phyloP scores from a whole-genome alignment of 2,329 filamentous ascomycete genomes.

The Ilyonectria robusta region DNA sequence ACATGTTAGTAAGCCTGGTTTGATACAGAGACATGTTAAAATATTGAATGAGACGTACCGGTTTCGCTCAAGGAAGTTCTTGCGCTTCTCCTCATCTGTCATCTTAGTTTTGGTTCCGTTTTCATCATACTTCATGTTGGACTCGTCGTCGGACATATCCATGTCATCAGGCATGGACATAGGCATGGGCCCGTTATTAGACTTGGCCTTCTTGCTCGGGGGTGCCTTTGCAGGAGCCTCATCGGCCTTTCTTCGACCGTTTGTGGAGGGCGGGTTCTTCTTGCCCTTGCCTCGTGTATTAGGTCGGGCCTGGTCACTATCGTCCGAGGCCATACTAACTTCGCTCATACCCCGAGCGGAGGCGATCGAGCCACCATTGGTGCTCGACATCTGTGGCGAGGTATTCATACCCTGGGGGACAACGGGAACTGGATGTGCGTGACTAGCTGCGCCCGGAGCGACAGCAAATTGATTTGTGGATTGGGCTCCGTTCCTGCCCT shows the following conservation, averaged over 20 bases:
- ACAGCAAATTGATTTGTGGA: conserved; percentile 64
- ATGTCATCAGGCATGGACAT: conserved; percentile 60
- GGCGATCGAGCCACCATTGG: conserved; percentile 62
- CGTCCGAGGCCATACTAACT: conserved; percentile 80
- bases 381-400: conserved; percentile 65
- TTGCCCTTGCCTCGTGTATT: conserved; percentile 78
- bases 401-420: conserved; percentile 56
- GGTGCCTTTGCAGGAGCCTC: conserved; percentile 73
- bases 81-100: conserved; percentile 93
- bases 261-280: conserved; percentile 69
- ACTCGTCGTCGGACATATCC: conserved; percentile 67
- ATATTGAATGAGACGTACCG: conserved; percentile 72
- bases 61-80: conserved; percentile 97
- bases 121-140: conserved; percentile 47
- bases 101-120: conserved; percentile 46
- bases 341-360: conserved; percentile 74
- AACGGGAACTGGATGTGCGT: conserved; percentile 63
- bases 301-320: conserved; percentile 77
- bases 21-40: not conserved
- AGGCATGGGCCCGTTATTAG: conserved; percentile 35
- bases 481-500: conserved; percentile 72
- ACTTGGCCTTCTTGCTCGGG: conserved; percentile 79
- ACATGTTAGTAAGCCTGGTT: conserved; percentile 18
- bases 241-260: conserved; percentile 86
- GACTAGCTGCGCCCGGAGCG: conserved; percentile 61